Conservation (phyloP, 768 basidiomycete species). For the Hygrocybe coccinea region DNA sequence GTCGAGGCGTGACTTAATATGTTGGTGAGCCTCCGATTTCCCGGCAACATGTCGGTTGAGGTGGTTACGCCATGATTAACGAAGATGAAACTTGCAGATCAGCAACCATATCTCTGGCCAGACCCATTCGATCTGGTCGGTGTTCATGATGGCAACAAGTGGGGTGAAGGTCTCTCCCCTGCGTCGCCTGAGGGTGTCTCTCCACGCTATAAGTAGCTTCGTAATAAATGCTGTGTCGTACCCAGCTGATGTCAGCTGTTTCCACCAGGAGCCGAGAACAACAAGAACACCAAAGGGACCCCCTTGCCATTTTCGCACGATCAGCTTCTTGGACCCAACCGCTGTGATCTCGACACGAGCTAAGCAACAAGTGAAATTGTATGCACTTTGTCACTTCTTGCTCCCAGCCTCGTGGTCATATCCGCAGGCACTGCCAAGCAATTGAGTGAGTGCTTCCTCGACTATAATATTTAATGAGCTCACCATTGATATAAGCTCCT, state of each 20-base stretch:
- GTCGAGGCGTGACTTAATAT: too few relatives aligned
- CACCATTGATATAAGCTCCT: too few relatives aligned
- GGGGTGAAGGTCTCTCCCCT: constrained; percentile 16
- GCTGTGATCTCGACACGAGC: too few relatives aligned
- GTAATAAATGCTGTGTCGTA: constrained; percentile 23
- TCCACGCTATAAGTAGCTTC: constrained; percentile 25
- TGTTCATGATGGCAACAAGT: constrained; percentile 29
- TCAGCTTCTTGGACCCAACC: constrained; percentile 21
- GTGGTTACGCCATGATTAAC: constrained; percentile 34
- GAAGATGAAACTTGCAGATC: constrained; percentile 36
- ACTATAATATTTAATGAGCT: too few relatives aligned
- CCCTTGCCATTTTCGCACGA: constrained; percentile 23
- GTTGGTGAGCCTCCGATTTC: neutral
- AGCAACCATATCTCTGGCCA: constrained; percentile 29
- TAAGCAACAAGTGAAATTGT: too few relatives aligned
- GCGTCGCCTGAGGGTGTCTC: constrained; percentile 8
- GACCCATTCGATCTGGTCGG: constrained; percentile 29
- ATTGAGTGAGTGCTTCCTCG: too few relatives aligned
- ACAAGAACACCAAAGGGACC: constrained; percentile 24
- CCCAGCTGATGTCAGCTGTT: constrained; percentile 23
- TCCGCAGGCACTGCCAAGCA: too few relatives aligned
- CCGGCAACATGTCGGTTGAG: constrained; percentile 7
- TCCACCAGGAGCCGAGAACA: constrained; percentile 25
- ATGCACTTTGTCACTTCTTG: too few relatives aligned
- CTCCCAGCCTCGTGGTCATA: too few relatives aligned